phyloP scores from a whole-genome alignment of 139 green algal species.

The Spirogloea muscicola region DNA sequence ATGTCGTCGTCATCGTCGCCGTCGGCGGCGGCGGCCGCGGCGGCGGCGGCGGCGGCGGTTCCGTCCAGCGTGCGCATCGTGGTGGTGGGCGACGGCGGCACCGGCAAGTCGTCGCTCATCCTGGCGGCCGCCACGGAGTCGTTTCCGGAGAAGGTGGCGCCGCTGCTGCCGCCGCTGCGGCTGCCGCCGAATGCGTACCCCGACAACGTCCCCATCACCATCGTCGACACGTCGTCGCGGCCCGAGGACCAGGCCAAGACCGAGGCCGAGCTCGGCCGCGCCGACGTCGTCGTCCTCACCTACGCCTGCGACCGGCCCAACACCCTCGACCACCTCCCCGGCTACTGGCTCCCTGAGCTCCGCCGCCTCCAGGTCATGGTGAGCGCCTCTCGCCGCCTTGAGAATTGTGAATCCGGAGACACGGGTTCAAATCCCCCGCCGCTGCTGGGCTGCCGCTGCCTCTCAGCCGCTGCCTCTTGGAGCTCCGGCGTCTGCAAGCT shows the following conservation, averaged over 20 bases:
- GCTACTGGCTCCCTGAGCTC: conserved; percentile 70
- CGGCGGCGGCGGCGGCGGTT: too few relatives aligned
- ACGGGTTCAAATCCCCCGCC: neutral
- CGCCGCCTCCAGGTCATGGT: conserved; percentile 38
- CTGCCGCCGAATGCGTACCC: conserved; percentile 67
- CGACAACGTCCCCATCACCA: conserved; percentile 64
- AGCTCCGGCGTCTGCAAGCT: too few relatives aligned
- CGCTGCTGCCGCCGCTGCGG: conserved; percentile 66
- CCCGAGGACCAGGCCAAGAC: conserved; percentile 63
- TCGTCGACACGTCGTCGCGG: conserved; percentile 68
- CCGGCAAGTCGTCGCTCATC: conserved; percentile 82
- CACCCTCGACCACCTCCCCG: conserved; percentile 59
- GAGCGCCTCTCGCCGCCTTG: too few relatives aligned
- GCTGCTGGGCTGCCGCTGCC: too few relatives aligned
- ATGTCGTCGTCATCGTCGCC: too few relatives aligned
- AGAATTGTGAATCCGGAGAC: conserved; percentile 41
- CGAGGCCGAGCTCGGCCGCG: conserved; percentile 45
- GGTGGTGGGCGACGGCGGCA: conserved; percentile 69
- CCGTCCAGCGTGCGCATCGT: conserved; percentile 58
- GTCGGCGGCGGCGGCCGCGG: too few relatives aligned
- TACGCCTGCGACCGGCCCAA: conserved; percentile 30
- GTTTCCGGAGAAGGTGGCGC: conserved; percentile 61
- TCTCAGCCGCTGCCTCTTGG: too few relatives aligned
- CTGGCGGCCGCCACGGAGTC: conserved; percentile 67
- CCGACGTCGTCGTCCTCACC: conserved; percentile 71